Base-by-base conservation (phyloP, 495 filamentous ascomycete genomes). In the Bacidia rubella region DNA sequence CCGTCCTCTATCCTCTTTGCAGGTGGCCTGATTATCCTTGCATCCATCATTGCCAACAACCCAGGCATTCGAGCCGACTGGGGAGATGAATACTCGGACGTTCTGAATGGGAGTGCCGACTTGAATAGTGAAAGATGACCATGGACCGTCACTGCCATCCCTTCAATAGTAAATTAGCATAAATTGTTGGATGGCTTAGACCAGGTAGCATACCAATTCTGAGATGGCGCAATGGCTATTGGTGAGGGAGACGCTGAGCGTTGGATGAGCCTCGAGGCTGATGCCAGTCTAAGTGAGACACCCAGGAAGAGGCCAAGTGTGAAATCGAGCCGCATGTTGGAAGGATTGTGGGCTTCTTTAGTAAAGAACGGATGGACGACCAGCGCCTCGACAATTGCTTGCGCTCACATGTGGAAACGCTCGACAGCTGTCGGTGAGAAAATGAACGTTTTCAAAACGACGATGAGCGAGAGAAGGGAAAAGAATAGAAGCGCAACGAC, bases 131-230 rank as follows among this genome's bases (percentile, higher is more conserved):
- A 78, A 77, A 3, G 73, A 69, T 27, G 69, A 73, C 76, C 75
- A 79, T 11, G 62, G 60, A 17, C 76, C 75, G 60, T 79, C 75
- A 57, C 69, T 68, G 12, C 75, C 75, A 32, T 75, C 73, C 66
- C 73, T 78, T 54, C 54, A 20, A 11, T 17, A 12, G 24, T 11
- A 27, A 3, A 1, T 41, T 53, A 32, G 52, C 49, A 11, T 35
- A 19, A n/a, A 44, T 3, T 39, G n/a, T 17, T 1, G 1, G 12
- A n/a, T 38, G 11, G 15, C 17, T 17, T 17, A 38, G 17, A 21
- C n/a, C n/a, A 17, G 17, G 15, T 26, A 10, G 10, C 39, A 35
- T 56, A 59, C 57, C 57, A 59, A 47, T 54, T 59, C 21, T 56
- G 49, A 29, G 57, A 52, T 22, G 57, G 57, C 11, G 54, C 38